A percentile compares a stretch with the other conserved stretches of the same genome.
phyloP scores from a whole-genome alignment of 2,329 filamentous ascomycete species.

The Madurella mycetomatis region DNA sequence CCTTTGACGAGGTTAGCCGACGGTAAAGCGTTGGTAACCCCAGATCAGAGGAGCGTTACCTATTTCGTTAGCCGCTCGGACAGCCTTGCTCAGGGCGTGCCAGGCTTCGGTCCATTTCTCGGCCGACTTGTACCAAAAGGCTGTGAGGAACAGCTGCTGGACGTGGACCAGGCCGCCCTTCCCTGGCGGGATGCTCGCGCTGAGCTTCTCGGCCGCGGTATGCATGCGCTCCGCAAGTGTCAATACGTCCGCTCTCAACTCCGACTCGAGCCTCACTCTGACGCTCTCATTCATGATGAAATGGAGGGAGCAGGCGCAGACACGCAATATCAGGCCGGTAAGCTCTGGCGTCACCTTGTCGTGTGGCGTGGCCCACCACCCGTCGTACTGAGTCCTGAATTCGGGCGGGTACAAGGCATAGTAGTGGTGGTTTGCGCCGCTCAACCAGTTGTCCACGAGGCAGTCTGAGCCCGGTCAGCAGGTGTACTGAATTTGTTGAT shows the following conservation, averaged over 20 bases:
- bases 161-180: conserved; percentile 42
- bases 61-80: conserved; percentile 46
- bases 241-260: conserved; percentile 38
- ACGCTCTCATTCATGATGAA: conserved; percentile 35
- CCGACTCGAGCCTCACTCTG: conserved; percentile 40
- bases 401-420: conserved; percentile 42
- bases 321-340: conserved; percentile 43
- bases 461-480: conserved; percentile 33
- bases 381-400: conserved; percentile 41
- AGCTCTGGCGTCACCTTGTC: conserved; percentile 38
- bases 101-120: conserved; percentile 45
- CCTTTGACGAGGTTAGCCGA: conserved; percentile 25
- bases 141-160: conserved; percentile 46
- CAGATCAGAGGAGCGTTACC: conserved; percentile 28
- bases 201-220: conserved; percentile 39
- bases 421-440: conserved; percentile 42
- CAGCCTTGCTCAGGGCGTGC: conserved; percentile 41
- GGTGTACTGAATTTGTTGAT: neutral
- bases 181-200: conserved; percentile 38
- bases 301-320: conserved; percentile 43
- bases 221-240: conserved; percentile 39
- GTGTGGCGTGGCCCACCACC: conserved; percentile 41
- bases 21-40: neutral
- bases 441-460: conserved; percentile 43
- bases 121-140: conserved; percentile 44